Percentiles rank a stretch among this genome's conserved stretches.
phyloP scores from a whole-genome alignment of 1,284 basidiomycete genomes.

The Pseudozyma sp. region DNA sequence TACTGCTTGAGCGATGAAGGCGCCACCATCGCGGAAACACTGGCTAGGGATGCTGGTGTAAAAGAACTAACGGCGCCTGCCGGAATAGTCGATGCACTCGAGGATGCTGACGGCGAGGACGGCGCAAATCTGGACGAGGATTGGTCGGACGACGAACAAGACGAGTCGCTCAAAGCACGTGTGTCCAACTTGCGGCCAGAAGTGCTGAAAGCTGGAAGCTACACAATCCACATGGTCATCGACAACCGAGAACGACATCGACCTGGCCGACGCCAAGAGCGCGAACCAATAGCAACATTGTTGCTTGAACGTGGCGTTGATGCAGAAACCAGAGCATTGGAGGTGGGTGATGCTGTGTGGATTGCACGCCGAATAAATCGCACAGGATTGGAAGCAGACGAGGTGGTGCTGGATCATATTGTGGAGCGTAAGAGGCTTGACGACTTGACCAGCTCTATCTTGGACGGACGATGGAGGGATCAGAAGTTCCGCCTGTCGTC shows the following conservation, averaged over 20 bases:
- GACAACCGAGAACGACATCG: conserved; percentile 72
- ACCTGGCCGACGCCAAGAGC: conserved; percentile 27
- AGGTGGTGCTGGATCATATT: conserved; percentile 74
- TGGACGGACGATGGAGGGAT: conserved; percentile 73
- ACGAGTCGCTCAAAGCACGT: conserved; percentile 10
- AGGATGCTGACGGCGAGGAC: background rate
- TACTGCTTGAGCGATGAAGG: conserved; percentile 65
- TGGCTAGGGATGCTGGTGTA: conserved; percentile 43
- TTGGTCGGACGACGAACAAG: conserved; percentile 29
- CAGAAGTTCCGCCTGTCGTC: conserved; percentile 74
- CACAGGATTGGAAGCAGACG: conserved; percentile 62
- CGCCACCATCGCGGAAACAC: conserved; percentile 47
- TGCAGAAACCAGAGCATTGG: conserved; percentile 72
- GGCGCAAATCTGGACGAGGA: conserved; percentile 14
- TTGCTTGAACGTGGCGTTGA: conserved; percentile 67
- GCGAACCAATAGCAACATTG: conserved; percentile 46
- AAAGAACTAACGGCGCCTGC: background rate
- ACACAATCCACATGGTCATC: conserved; percentile 73
- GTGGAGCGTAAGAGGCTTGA: conserved; percentile 74
- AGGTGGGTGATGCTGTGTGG: conserved; percentile 75
- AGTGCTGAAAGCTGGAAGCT: conserved; percentile 71
- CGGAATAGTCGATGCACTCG: background rate
- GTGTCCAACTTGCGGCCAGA: conserved; percentile 63
- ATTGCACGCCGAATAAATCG: conserved; percentile 71
- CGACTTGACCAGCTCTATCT: conserved; percentile 72